Conservation (phyloP, 352 stramenopile species). For the Phytophthora syringae region DNA sequence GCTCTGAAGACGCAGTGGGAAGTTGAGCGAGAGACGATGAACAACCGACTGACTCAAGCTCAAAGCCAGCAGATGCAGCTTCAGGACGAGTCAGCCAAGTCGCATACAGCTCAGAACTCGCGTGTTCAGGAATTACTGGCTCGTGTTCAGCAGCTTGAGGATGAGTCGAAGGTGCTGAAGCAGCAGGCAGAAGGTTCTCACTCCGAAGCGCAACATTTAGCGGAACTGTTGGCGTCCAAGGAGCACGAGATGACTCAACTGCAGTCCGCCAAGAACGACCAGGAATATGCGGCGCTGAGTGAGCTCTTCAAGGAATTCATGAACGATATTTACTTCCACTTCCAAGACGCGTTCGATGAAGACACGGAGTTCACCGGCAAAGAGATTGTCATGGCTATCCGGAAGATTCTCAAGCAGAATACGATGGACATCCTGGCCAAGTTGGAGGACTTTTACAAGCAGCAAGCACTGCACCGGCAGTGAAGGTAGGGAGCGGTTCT, state of each 20-base stretch:
- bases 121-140: slow-evolving; percentile 55
- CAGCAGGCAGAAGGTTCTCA: slow-evolving; percentile 55
- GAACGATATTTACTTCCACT: slow-evolving; percentile 91
- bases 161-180: slow-evolving; percentile 45
- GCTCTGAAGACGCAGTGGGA: slow-evolving; percentile 60
- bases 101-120: slow-evolving; percentile 51
- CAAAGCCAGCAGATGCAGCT: slow-evolving; percentile 61
- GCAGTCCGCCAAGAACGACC: slow-evolving; percentile 51
- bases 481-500: slow-evolving; percentile 8
- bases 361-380: slow-evolving; percentile 85
- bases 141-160: slow-evolving; percentile 54
- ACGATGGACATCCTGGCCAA: slow-evolving; percentile 80
- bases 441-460: slow-evolving; percentile 76
- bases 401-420: slow-evolving; percentile 88
- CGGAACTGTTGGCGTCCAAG: slow-evolving; percentile 55
- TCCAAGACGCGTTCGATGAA: slow-evolving; percentile 86
- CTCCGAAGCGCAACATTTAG: slow-evolving; percentile 51
- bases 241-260: slow-evolving; percentile 58
- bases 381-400: slow-evolving; percentile 82
- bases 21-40: slow-evolving; percentile 56
- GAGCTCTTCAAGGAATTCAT: slow-evolving; percentile 87
- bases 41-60: slow-evolving; percentile 51
- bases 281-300: slow-evolving; percentile 64
- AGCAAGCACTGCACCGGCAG: slow-evolving; percentile 44
- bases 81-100: slow-evolving; percentile 65